Evolutionary conservation across 2,329 filamentous ascomycete genomes (phyloP), one percentile per base, ranked within the genome.

Genomic region (Magnaporthiopsis rhizophila): DNA sequence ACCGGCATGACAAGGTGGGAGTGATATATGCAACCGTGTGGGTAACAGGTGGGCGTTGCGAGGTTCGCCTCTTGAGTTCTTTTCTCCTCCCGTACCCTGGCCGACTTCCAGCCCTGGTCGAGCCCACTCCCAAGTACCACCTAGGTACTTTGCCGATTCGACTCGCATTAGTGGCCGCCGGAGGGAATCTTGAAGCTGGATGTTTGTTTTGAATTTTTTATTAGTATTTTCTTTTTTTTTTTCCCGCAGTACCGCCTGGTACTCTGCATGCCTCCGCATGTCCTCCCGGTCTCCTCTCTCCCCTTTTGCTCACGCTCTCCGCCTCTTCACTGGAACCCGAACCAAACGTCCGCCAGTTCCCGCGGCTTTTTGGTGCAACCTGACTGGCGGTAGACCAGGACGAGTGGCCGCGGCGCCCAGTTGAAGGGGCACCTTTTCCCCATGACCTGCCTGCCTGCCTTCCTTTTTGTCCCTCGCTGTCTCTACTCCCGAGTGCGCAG

Each of bases 91-190:
- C 26, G 50, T 58, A 26, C 32, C 50, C 28, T 63, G 34, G 15
- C 62, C 24, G 53, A 45, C 53, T 13, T 57, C 12, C 53, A 24
- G 50, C 28, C 50, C 13, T 32, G 32, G 56, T 3, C 9, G 62
- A 58, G n/a, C 11, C n/a, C 32, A 70, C 71, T 67, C 69, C 69
- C 67, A 70, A 69, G 71, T 74, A 72, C 71, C 70, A 71, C 67
- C 60, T 67, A 61, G 70, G 13, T 56, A 63, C 62, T 73, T 73
- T 67, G 69, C 74, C 71, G 72, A 73, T 72, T 74, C n/a, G 70
- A 70, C 71, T 73, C 26, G 71, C 73, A 75, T 77, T 76, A 77
- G 75, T 72, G 72, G 72, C 74, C 73, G 73, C 72, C 68, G 34
- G 69, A 69, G 71, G 68, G 68, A 68, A 66, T 74, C 68, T 69